These are phyloP conservation scores for Mycosarcoma mackinlayi DNA, from an alignment of 1,284 basidiomycete species.

Conservation along the genomic window DNA sequence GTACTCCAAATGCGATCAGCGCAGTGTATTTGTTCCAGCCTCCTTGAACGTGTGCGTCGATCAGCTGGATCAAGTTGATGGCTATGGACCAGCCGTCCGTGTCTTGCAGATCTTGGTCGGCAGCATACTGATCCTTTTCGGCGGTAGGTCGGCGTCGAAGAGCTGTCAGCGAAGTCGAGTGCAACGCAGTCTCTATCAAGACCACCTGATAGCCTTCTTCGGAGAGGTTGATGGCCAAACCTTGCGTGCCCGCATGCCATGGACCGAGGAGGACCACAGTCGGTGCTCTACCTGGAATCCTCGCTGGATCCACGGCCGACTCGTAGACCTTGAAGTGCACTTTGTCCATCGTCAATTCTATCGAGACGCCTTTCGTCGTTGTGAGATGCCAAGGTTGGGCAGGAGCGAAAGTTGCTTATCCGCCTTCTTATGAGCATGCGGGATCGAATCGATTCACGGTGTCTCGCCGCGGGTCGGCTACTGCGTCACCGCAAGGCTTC, in stretches of 20 bases:
- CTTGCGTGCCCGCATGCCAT: conserved; percentile 21
- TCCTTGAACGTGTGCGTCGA: conserved; percentile 8
- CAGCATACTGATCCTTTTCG: background rate
- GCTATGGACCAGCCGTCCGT: conserved; percentile 24
- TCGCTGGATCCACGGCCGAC: conserved; percentile 11
- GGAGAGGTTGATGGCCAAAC: conserved; percentile 25
- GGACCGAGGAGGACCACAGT: conserved; percentile 19
- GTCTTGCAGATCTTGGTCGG: conserved; percentile 17
- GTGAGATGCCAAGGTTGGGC: background rate
- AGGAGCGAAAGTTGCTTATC: background rate
- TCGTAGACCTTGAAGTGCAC: conserved; percentile 16
- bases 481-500: background rate
- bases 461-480: conserved; percentile 11
- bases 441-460: conserved; percentile 4
- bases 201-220: conserved; percentile 45
- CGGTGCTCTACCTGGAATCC: conserved; percentile 24
- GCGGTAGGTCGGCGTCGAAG: conserved; percentile 1
- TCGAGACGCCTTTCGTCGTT: too few species aligned
- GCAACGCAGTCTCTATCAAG: conserved; percentile 11
- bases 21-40: conserved; percentile 36
- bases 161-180: conserved; percentile 13
- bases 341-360: conserved; percentile 14
- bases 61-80: conserved; percentile 11
- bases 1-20: conserved; percentile 16
- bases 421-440: background rate